Evolutionary conservation across 2,329 filamentous ascomycete genomes (phyloP), one percentile per base, ranked within the genome.

Genomic region (Pseudofabraea citricarpa): DNA sequence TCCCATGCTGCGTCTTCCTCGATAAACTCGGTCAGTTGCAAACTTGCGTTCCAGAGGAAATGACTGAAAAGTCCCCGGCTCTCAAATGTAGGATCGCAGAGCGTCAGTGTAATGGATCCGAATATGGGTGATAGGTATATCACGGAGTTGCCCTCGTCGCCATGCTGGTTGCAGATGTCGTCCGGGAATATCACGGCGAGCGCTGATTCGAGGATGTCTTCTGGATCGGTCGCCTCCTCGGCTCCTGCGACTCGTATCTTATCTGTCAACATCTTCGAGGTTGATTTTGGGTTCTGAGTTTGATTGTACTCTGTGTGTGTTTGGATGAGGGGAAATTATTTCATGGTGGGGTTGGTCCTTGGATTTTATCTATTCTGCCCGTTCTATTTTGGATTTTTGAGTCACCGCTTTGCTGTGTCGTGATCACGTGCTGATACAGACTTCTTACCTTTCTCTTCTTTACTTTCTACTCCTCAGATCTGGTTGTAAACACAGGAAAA

Each of bases 31-130:
- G 73, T 75, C 2, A 79, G 65, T 50, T 76, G 61, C 37, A 81
- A 60, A 15, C 69, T 72, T 6, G 83, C 72, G 63, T 89, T 89
- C 84, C 84, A 89, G 20, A 88, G 64, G 60, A 83, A 87, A 58
- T 89, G 84, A 48, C 80, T 79, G 58, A 87, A 88, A 35, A 87
- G 71, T 16, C 64, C 61, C 39, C 81, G 66, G 53, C 80, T 75
- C 22, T 71, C 64, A 23, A 62, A 67, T 23, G 66, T 59, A 1
- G 65, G 79, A 53, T 77, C 68, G 4, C 56, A 55, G 6, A 61
- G 51, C 5, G 52, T 41, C 23, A 61, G 51, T 1, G 46, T 38
- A 6, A 60, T 31, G 3, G 51, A 38, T 2, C 60, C 59, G 20
- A 52, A 46, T 5, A 67, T 46, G 68, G 66, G 27, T 68, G 75